These are phyloP conservation scores for Entomophthora muscae DNA, from an alignment of 371 early-diverging fungal species.

Conservation along the genomic window DNA sequence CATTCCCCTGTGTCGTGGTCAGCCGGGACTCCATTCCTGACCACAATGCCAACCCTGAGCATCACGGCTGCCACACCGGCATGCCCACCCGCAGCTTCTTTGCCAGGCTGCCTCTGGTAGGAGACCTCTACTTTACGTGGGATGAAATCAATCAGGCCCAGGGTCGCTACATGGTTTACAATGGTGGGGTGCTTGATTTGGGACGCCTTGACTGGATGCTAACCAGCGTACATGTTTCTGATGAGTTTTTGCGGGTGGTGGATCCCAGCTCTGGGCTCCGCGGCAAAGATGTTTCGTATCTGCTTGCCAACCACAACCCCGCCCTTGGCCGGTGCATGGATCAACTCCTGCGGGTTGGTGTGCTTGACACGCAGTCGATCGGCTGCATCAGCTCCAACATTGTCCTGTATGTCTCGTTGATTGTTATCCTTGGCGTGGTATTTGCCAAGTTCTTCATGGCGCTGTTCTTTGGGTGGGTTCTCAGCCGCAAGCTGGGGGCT, in stretches of 20 bases:
- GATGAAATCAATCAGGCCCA: conserved; percentile 27
- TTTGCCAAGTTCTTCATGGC: conserved; percentile 67
- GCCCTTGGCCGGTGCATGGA: conserved; percentile 13
- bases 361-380: conserved; percentile 46
- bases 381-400: conserved; percentile 67
- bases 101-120: conserved; percentile 19
- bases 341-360: conserved; percentile 34
- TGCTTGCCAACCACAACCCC: conserved; percentile 14
- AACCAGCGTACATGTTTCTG: conserved; percentile 16
- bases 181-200: conserved; percentile 51
- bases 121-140: conserved; percentile 57
- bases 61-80: conserved; percentile 44
- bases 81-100: conserved; percentile 19
- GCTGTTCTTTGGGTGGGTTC: conserved; percentile 62
- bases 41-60: conserved; percentile 25
- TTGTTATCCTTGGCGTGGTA: conserved; percentile 60
- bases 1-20: conserved; percentile 52
- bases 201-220: conserved; percentile 24
- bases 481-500: conserved; percentile 50
- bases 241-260: not conserved
- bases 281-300: conserved; percentile 19
- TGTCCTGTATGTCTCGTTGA: conserved; percentile 50
- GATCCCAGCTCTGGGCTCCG: not conserved
- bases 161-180: conserved; percentile 46
- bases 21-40: conserved; percentile 23